Conservation (phyloP, 1,284 basidiomycete species). For the Volvariella surrecta region DNA sequence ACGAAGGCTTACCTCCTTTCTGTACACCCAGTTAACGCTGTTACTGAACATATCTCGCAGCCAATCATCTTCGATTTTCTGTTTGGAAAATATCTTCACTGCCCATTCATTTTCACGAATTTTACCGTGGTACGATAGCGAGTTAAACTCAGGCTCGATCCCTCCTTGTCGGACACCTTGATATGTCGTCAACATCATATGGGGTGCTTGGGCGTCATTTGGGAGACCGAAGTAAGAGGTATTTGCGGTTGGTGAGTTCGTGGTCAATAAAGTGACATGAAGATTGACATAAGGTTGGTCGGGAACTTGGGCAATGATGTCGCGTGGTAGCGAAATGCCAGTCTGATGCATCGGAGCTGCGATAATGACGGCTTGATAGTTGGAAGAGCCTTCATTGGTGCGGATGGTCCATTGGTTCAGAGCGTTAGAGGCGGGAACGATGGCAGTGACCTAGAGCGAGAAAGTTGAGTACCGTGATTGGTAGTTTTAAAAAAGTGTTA, state of each 20-base stretch:
- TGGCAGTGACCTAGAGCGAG: constrained; percentile 37
- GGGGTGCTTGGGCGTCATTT: constrained; percentile 41
- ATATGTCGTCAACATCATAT: constrained; percentile 68
- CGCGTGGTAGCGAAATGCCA: constrained; percentile 40
- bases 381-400: constrained; percentile 28
- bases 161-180: constrained; percentile 42
- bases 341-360: constrained; percentile 71
- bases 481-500: constrained; percentile 22
- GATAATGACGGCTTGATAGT: constrained; percentile 65
- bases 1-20: constrained; percentile 57
- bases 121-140: constrained; percentile 76
- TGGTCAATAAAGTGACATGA: constrained; percentile 86
- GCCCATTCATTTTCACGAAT: constrained; percentile 53
- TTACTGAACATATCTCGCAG: constrained; percentile 56
- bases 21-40: constrained; percentile 73
- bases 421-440: constrained; percentile 31
- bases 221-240: constrained; percentile 67
- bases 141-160: constrained; percentile 76
- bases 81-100: constrained; percentile 84
- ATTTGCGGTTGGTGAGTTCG: constrained; percentile 54
- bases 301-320: constrained; percentile 45
- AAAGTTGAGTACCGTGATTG: background rate
- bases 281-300: constrained; percentile 73
- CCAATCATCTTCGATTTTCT: constrained; percentile 58
- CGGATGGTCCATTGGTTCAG: constrained; percentile 39